Evolutionary conservation across 192 early-diverging fungal genomes (phyloP), one percentile per base, ranked within the genome.

Genomic region (Backusella australiensis): DNA sequence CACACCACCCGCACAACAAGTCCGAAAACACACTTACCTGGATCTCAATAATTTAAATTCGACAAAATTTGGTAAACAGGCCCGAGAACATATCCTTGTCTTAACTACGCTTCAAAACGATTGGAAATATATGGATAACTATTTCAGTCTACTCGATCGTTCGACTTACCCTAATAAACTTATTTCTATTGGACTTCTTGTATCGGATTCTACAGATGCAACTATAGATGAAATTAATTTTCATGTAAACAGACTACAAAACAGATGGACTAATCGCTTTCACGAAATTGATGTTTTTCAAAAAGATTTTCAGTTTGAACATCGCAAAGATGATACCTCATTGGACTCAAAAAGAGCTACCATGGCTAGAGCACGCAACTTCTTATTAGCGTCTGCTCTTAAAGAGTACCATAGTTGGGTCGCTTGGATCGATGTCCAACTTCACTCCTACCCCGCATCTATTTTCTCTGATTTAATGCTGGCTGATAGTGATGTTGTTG

Each of bases 381-480:
- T 85, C 44, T 73, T 92, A 66, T 79, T 90, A 78, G 83, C 85
- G 0, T 77, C 85, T 15, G 85, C 91, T 7, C 76, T 93, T 7
- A 74, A 77, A 34, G 84, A 87, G 63, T 86, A 93, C 56, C 85
- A 89, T 34, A 69, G 67, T 35, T 93, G 90, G 90, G 90, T 91
- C 21, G 81, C 91, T 34, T 93, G 91, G 91, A 80, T 93, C 0
- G 91, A 93, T 70, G 89, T 89, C 8, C 88, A 91, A 75, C 80
- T 93, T 6, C 77, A 88, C 19, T 80, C 84, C 63, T 91, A 90
- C 39, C 85, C 91, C 3, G 75, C 81, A 1, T 85, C 80, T 71
- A 77, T 91, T 71, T 78, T 92, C 42, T 75, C 79, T 17, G 85
- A 89, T 36, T 80, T 93, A 72, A 91, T 92, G 83, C 69, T 76